Evolutionary conservation across 2,329 filamentous ascomycete genomes (phyloP).

Genomic region (Penicillium brasilianum): DNA sequence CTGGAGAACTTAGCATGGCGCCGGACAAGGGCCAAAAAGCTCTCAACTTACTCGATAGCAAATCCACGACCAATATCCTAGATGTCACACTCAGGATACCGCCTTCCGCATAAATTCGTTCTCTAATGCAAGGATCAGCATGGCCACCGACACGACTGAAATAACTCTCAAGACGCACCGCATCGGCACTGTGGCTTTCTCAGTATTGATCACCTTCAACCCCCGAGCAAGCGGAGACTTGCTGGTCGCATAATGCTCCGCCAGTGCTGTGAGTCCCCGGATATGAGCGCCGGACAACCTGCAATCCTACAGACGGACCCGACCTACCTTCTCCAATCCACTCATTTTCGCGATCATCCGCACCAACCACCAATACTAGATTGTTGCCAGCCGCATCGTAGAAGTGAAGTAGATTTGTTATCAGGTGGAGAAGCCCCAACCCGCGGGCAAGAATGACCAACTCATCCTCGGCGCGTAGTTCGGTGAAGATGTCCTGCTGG

Average conservation of each 20-base stretch:
- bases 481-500: constrained; percentile 93
- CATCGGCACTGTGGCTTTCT: constrained; percentile 82
- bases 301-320: background rate
- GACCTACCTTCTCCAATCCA: constrained; percentile 82
- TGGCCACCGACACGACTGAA: background rate
- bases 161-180: constrained; percentile 44
- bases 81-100: constrained; percentile 97
- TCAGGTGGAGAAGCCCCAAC: constrained; percentile 85
- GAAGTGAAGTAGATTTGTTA: constrained; percentile 95
- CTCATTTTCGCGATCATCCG: constrained; percentile 89
- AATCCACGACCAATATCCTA: constrained; percentile 90
- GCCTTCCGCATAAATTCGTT: constrained; percentile 88
- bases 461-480: constrained; percentile 88
- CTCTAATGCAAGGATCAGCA: constrained; percentile 54
- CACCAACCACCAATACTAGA: constrained; percentile 84
- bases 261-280: constrained; percentile 63
- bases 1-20: constrained; percentile 32
- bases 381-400: constrained; percentile 97
- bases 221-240: constrained; percentile 80
- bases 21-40: background rate
- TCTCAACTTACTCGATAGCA: constrained; percentile 68
- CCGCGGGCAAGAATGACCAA: constrained; percentile 90
- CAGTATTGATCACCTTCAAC: constrained; percentile 90
- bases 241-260: constrained; percentile 93
- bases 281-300: background rate